Percentiles rank a stretch among this genome's conserved stretches.
These are phyloP conservation scores for Alternaria triticina DNA, from an alignment of 2,329 filamentous ascomycete genomes.

Conservation along the genomic window DNA sequence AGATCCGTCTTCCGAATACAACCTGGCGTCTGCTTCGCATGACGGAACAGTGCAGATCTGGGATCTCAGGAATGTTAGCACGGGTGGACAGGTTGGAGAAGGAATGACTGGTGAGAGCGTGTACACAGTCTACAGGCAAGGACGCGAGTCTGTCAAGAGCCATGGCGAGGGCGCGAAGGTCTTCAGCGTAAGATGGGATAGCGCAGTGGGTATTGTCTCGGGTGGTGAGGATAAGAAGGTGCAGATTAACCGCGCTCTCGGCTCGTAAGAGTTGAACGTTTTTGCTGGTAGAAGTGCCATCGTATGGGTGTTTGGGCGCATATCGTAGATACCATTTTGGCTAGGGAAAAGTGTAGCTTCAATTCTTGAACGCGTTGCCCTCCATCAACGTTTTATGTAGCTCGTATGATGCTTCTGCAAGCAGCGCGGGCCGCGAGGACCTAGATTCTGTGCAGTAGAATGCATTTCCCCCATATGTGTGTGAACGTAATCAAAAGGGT, in stretches of 20 bases:
- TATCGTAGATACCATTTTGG: constrained; percentile 25
- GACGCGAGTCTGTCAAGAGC: constrained; percentile 60
- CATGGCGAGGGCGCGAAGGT: constrained; percentile 89
- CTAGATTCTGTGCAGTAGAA: background rate
- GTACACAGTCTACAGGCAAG: constrained; percentile 80
- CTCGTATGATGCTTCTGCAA: background rate
- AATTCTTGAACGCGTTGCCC: background rate
- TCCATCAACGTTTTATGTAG: background rate
- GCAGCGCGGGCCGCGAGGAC: background rate
- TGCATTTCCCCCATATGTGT: background rate
- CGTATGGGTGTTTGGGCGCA: constrained; percentile 17
- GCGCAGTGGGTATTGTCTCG: constrained; percentile 85
- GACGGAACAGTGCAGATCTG: constrained; percentile 93
- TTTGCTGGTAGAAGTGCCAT: background rate
- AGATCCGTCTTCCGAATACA: constrained; percentile 73
- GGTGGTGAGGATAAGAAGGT: constrained; percentile 92
- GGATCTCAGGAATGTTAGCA: constrained; percentile 80
- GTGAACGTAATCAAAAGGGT: constrained; percentile 27
- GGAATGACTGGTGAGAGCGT: constrained; percentile 69
- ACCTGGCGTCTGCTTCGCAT: constrained; percentile 87
- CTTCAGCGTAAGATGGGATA: constrained; percentile 86
- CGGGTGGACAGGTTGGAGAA: constrained; percentile 59
- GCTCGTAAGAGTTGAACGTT: constrained; percentile 11
- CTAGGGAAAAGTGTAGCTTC: constrained; percentile 7
- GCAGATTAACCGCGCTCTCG: constrained; percentile 72